Percentiles rank a stretch among this genome's conserved stretches.
Evolutionary conservation across 257 asterid genomes (phyloP).

Genomic region (Primulina tabacum): DNA sequence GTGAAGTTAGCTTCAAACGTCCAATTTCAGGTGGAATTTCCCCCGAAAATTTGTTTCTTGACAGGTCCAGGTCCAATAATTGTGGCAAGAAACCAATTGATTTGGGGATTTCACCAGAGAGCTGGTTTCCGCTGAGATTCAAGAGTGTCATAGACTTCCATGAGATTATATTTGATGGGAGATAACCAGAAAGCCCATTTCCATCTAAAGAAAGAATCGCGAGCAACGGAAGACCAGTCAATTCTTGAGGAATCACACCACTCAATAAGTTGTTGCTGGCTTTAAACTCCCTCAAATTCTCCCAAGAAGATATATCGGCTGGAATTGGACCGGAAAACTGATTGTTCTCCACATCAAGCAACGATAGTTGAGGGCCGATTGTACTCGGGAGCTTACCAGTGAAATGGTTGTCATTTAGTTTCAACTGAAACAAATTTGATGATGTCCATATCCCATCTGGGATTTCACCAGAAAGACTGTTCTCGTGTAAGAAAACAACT

Average conservation of each 20-base stretch:
- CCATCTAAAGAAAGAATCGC: conserved; percentile 45
- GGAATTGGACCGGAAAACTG: conserved; percentile 69
- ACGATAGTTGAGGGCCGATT: conserved; percentile 34
- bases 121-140: conserved; percentile 53
- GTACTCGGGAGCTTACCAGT: conserved; percentile 57
- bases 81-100: conserved; percentile 44
- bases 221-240: conserved; percentile 54
- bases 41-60: conserved; percentile 67
- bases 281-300: conserved; percentile 34
- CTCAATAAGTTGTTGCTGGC: conserved; percentile 61
- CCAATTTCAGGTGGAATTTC: conserved; percentile 56
- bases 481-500: conserved; percentile 33
- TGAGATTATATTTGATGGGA: conserved; percentile 58
- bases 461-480: conserved; percentile 53
- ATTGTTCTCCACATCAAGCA: conserved; percentile 56
- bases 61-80: conserved; percentile 59
- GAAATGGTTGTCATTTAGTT: conserved; percentile 50
- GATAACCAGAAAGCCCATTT: conserved; percentile 56
- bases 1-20: conserved; percentile 25
- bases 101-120: conserved; percentile 70
- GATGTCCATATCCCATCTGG: conserved; percentile 67
- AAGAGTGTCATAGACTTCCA: conserved; percentile 56
- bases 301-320: conserved; percentile 51
- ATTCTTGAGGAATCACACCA: conserved; percentile 56
- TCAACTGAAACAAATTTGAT: conserved; percentile 27